phyloP scores from a whole-genome alignment of 768 basidiomycete species.

The Glaciozyma martinii region DNA sequence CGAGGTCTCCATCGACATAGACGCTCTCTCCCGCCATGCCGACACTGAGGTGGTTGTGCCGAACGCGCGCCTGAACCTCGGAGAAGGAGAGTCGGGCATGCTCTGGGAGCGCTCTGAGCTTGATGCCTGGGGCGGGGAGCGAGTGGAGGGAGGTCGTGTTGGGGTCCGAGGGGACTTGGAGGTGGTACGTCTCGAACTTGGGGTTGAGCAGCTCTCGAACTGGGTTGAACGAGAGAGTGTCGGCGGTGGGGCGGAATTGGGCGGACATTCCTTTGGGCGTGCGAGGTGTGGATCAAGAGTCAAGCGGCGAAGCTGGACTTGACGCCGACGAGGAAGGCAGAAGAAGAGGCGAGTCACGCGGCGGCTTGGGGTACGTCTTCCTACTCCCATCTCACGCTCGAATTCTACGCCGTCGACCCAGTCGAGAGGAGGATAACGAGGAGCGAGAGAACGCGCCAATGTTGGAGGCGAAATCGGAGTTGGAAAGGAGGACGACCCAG shows the following conservation, averaged over 20 bases:
- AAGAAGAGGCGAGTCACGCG: too few species aligned
- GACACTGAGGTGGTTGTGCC: constrained; percentile 24
- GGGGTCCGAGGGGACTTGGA: constrained; percentile 9
- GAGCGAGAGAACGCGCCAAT: too few species aligned
- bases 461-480: too few species aligned
- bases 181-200: constrained; percentile 33
- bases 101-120: neutral
- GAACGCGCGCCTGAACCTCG: constrained; percentile 22
- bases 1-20: constrained; percentile 23
- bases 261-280: too few species aligned
- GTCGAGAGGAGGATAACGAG: too few species aligned
- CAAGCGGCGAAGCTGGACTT: too few species aligned
- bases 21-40: constrained; percentile 11
- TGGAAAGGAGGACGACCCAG: too few species aligned
- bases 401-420: too few species aligned
- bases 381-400: too few species aligned
- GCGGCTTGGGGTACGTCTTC: too few species aligned
- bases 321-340: too few species aligned
- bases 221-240: constrained; percentile 16
- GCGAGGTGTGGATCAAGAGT: too few species aligned
- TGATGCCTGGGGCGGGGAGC: neutral
- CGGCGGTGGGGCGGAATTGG: neutral
- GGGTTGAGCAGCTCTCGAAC: constrained; percentile 19
- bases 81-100: constrained; percentile 21
- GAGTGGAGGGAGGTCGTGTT: neutral